Base-by-base conservation (phyloP, 768 basidiomycete species). In the Mycena capillaripes region DNA sequence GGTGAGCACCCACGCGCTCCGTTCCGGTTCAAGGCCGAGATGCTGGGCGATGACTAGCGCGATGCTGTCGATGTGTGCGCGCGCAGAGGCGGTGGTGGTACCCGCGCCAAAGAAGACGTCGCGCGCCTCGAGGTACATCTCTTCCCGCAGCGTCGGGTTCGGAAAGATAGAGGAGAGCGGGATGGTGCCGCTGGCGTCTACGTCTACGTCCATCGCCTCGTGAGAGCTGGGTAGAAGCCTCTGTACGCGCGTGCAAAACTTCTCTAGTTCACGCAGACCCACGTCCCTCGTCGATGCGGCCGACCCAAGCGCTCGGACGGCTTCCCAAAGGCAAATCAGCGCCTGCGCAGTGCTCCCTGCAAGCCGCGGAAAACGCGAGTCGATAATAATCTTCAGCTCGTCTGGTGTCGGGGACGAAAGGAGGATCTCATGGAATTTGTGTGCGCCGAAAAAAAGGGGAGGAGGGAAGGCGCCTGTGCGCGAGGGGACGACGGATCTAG, bases 21-120 rank as follows among this genome's bases (percentile, higher is more conserved):
- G 89, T 62, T 97, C 96, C 19, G 81, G 70, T 36, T 93, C 90
- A 46, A 97, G 84, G 0, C 87, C 90, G 7, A 97, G 85, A 34
- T 90, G 87, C 34, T 88, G 84, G 9, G 89, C 93, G 48, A 95
- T 82, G 27, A 89, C 79, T 4, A 79, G 60, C 3, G 91, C 87
- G 61, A 96, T 84, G 3, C 82, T 81, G 9, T 87, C 84, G 19
- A 83, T 72, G 73, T 91, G 88, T 6, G 84, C 81, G 58, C 83
- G 89, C 55, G 90, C 87, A 11, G 88, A 80, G 1, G 86, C 73
- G 2, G 90, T 92, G 58, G 87, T 84, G 6, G 84, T 81, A 19
- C 90, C 89, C 29, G 91, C 87, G 42, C 95, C 95, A 74, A 98
- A 95, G 83, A 99, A 98, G 27, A 97, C 90, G 79, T 99, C 98